phyloP scores from a whole-genome alignment of 768 basidiomycete genomes.

The Trametes meyenii region DNA sequence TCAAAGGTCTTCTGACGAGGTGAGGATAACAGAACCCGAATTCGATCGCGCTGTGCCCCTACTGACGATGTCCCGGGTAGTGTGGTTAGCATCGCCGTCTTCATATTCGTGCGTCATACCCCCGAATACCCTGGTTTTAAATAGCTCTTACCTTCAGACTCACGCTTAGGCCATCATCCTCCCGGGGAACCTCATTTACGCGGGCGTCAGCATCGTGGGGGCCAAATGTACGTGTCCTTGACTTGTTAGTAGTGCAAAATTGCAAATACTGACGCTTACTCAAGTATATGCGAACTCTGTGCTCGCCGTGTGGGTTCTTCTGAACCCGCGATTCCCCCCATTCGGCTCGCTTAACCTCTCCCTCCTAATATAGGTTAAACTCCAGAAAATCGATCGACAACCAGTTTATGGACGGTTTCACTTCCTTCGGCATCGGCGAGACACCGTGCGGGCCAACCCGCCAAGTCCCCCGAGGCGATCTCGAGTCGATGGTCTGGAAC shows the following conservation, averaged over 20 bases:
- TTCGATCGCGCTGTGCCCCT: neutral
- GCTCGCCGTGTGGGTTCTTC: neutral
- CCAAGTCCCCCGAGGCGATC: neutral
- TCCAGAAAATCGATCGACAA: neutral
- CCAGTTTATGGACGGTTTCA: neutral
- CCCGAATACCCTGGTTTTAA: neutral
- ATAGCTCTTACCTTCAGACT: too few relatives aligned
- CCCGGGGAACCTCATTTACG: conserved; percentile 6
- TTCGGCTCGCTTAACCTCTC: too few relatives aligned
- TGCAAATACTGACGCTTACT: neutral
- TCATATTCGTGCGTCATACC: conserved; percentile 2
- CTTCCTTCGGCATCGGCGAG: neutral
- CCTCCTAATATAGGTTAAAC: neutral
- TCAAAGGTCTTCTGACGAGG: conserved; percentile 1
- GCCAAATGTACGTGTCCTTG: neutral
- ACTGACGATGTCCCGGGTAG: neutral
- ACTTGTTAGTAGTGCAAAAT: neutral
- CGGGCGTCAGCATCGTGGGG: conserved; percentile 1
- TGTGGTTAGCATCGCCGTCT: neutral
- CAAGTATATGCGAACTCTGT: conserved; percentile 12
- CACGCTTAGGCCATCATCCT: conserved; percentile 1
- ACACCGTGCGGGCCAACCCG: neutral
- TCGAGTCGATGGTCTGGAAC: neutral
- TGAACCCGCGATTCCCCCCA: neutral
- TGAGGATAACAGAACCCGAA: neutral